Evolutionary conservation across 495 filamentous ascomycete species (phyloP), one percentile per base, ranked within the genome.

Genomic region (Xylaria nigripes): DNA sequence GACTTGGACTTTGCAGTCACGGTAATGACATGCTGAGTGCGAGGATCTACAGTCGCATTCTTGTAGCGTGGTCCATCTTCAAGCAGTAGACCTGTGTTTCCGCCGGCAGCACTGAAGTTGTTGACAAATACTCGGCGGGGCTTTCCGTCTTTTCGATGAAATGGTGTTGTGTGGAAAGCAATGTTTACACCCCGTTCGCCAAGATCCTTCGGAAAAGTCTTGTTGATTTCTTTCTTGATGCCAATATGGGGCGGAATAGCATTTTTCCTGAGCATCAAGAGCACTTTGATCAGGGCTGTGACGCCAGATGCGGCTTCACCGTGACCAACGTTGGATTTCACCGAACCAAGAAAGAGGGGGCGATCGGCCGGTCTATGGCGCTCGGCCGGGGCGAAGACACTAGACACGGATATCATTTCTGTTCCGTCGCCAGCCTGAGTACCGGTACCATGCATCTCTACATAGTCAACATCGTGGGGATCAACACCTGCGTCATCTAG

Each of bases 391-490:
- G 92, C 91, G 59, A 96, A 97, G 18, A 86, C 77, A 55, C 85
- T 84, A 15, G 84, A 81, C 32, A 93, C 86, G 9, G 86, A 89
- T 30, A 76, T 68, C 85, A 92, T 88, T 66, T 94, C 89, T 0
- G 81, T 83, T 0, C 80, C 82, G 66, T 94, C 89, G 9, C 89
- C 89, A 18, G 85, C 86, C 62, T 90, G 86, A 0, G 89, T 92
- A 8, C 89, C 89, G 0, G 89, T 93, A n/a, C 89, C 89, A 64
- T 94, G 89, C 81, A 90, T 89, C 64, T 94, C 89, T 13, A 93
- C 81, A 57, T 92, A 93, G 70, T 83, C 83, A 19, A 92, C 70
- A 45, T 90, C 84, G 48, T 80, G 78, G 2, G 89, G 85, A 50
- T 89, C 81, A 5, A 87, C 75, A 36, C 85, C 79, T 9, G 86